phyloP scores from a whole-genome alignment of 371 early-diverging fungal genomes.

The Chytridiales sp. region DNA sequence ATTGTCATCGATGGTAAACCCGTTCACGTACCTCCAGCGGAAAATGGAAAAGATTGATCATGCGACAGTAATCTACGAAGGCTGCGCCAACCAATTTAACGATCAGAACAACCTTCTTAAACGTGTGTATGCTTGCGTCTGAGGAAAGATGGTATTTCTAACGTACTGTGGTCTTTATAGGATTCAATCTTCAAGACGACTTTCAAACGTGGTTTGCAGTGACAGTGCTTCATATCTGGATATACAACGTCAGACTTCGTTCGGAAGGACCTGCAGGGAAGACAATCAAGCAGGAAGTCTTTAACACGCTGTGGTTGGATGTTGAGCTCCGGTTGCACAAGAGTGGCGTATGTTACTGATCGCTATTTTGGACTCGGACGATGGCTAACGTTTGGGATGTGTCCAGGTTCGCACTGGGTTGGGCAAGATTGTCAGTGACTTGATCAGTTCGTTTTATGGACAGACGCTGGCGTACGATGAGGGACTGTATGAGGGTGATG shows the following conservation, averaged over 20 bases:
- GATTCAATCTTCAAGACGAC: constrained; percentile 72
- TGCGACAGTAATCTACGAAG: constrained; percentile 39
- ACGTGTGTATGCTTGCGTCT: constrained; percentile 20
- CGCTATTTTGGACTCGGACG: constrained; percentile 3
- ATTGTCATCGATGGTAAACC: constrained; percentile 27
- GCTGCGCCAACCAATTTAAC: constrained; percentile 40
- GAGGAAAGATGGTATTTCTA: not conserved
- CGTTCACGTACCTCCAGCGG: constrained; percentile 39
- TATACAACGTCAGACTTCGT: constrained; percentile 75
- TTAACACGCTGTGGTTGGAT: constrained; percentile 87
- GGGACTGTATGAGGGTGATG: constrained; percentile 86
- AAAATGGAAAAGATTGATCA: constrained; percentile 48
- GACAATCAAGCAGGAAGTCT: constrained; percentile 80
- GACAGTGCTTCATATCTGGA: constrained; percentile 91
- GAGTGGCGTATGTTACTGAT: constrained; percentile 41
- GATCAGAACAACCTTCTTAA: constrained; percentile 28
- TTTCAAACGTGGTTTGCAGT: constrained; percentile 95
- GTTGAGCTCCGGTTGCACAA: constrained; percentile 62
- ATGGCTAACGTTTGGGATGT: not conserved
- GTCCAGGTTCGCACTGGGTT: constrained; percentile 28
- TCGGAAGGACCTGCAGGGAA: constrained; percentile 51
- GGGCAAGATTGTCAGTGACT: constrained; percentile 60
- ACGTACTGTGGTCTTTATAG: constrained; percentile 32
- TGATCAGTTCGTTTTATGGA: constrained; percentile 85
- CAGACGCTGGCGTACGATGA: constrained; percentile 91